Conservation (phyloP, 768 basidiomycete species). For the Tubosaeta sp. region DNA sequence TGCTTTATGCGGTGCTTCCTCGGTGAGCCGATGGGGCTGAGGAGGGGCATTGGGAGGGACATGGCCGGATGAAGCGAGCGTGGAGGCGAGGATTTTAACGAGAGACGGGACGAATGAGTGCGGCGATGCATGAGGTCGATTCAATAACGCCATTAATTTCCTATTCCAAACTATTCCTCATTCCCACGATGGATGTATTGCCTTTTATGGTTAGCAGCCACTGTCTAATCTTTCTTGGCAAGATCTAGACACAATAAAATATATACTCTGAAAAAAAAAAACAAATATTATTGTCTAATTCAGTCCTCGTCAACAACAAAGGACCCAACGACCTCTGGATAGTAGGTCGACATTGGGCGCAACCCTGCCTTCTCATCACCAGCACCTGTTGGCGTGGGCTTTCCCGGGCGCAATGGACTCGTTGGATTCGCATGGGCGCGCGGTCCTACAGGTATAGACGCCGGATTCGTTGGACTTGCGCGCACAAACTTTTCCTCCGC, state of each 20-base stretch:
- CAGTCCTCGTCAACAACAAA: too few species aligned
- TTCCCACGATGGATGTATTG: not conserved
- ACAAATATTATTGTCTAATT: too few species aligned
- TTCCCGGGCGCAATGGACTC: too few species aligned
- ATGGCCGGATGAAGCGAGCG: conserved; percentile 3
- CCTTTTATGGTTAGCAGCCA: not conserved
- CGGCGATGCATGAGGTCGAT: conserved; percentile 25
- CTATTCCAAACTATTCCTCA: not conserved
- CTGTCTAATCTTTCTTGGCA: not conserved
- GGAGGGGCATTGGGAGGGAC: conserved; percentile 32
- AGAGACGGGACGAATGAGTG: conserved; percentile 20
- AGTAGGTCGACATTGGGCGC: too few species aligned
- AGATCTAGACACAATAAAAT: not conserved
- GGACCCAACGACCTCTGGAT: too few species aligned
- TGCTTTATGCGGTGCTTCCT: conserved; percentile 41
- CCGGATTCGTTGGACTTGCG: too few species aligned
- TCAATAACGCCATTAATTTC: not conserved
- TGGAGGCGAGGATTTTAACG: conserved; percentile 10
- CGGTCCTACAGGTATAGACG: too few species aligned
- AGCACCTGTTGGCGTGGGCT: too few species aligned
- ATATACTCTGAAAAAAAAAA: not conserved
- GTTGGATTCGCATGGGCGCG: too few species aligned
- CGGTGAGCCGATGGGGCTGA: conserved; percentile 15
- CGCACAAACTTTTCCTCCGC: too few species aligned
- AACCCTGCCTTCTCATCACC: too few species aligned